phyloP scores from a whole-genome alignment of 176 grass and related monocot genomes.

The Cocos nucifera region DNA sequence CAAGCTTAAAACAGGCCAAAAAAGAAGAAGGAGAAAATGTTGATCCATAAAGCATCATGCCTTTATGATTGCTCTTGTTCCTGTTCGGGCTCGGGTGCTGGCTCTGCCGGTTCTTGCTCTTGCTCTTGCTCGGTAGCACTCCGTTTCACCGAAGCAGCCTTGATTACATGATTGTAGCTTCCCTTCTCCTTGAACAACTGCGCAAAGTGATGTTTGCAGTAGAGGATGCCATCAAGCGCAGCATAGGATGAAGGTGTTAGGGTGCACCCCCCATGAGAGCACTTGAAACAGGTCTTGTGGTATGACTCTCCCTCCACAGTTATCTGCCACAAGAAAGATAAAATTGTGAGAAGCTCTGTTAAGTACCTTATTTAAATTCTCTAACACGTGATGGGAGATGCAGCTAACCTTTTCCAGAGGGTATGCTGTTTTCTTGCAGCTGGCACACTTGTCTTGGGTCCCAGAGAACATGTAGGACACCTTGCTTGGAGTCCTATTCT shows the following conservation, averaged over 20 bases:
- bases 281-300: conserved; percentile 96
- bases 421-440: conserved; percentile 88
- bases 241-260: conserved; percentile 83
- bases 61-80: too few relatives aligned
- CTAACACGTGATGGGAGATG: background rate
- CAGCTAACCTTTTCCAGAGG: conserved; percentile 74
- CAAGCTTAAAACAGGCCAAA: too few relatives aligned
- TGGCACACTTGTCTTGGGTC: conserved; percentile 79
- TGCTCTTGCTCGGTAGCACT: conserved; percentile 18
- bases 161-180: conserved; percentile 81
- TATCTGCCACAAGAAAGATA: conserved; percentile 25
- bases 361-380: too few relatives aligned
- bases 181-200: conserved; percentile 99
- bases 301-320: conserved; percentile 72
- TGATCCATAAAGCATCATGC: too few relatives aligned
- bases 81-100: background rate
- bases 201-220: conserved; percentile 91
- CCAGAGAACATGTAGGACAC: conserved; percentile 71
- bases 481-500: conserved; percentile 81
- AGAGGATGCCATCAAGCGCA: conserved; percentile 80
- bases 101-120: too few relatives aligned
- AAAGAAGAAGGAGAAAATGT: too few relatives aligned
- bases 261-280: conserved; percentile 71
- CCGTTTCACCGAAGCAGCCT: conserved; percentile 40
- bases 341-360: too few relatives aligned